Evolutionary conservation across 495 filamentous ascomycete genomes (phyloP), one percentile per base, ranked within the genome.

Genomic region (Clavariopsis aquatica): DNA sequence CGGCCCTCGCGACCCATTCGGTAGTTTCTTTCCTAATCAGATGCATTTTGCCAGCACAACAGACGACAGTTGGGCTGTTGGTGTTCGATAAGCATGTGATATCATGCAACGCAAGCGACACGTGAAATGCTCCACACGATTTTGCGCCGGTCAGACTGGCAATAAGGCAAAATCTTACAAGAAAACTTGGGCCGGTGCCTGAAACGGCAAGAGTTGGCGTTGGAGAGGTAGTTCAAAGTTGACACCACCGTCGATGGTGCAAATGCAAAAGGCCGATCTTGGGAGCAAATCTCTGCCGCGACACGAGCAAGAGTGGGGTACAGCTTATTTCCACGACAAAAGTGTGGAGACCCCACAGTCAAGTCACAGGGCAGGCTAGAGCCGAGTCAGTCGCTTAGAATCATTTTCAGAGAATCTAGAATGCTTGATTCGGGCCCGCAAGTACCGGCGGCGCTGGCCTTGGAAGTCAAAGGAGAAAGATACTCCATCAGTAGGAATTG

Each of bases 1-100:
- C 62, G 62, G 62, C 46, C 64, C 64, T 66, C 1, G 56, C 57
- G 49, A 34, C 26, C 56, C 57, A 65, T 34, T 59, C 55, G 38
- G 38, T n/a, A 34, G 5, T 43, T n/a, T 43, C n/a, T 2, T 17
- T 43, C 38, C 3, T 2, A n/a, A 43, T 43, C 13, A 55, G 60
- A 36, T 22, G 47, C 8, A 22, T 51, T 22, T 51, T 53, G 7
- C 2, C 26, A 17, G 8, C 51, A 34, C n/a, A 23, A 20, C 23
- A 26, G 26, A 28, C 29, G 26, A 53, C 51, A 20, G 5, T 15
- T 54, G n/a, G n/a, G 28, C n/a, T 56, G 53, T 43, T 23, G 53
- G 24, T 34, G 28, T 24, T 23, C 23, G 51, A 54, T n/a, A 54
- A 6, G 22, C 53, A 56, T 56, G 53, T 56, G 53, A 56, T 45